Evolutionary conservation across 768 basidiomycete species (phyloP), one percentile per base, ranked within the genome.

Genomic region (Russula sp.): DNA sequence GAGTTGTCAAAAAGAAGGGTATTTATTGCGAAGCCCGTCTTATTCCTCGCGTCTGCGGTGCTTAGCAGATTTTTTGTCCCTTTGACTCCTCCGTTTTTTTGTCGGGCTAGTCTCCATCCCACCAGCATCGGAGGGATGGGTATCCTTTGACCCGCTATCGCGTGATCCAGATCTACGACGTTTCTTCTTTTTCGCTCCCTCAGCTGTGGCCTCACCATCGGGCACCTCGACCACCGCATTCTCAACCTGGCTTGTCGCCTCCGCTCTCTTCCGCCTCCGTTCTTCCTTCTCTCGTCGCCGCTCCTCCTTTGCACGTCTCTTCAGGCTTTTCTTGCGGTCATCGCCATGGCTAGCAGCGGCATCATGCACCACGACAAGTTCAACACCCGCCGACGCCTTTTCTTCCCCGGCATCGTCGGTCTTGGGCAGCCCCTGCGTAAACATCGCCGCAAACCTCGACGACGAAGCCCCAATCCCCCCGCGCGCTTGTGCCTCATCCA

Each of bases 201-300:
- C 59, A 43, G 42, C 49, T 11, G n/a, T 5, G 38, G 35, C 18
- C 41, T 38, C 54, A 18, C 35, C 60, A 4, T 29, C 38, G 7
- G 35, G 47, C 38, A 34, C 58, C 22, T 35, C 57, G 3, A 35
- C 63, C 13, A 8, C 22, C 25, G n/a, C 50, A n/a, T 11, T 14
- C 6, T 45, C 43, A 16, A 51, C 9, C 38, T 38, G 43, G 43
- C 41, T 41, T 16, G 50, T 65, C n/a, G 50, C 66, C n/a, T 66
- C 63, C 32, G 46, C 67, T 53, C 58, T 65, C 59, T 71, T 72
- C 20, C 62, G 69, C 61, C 70, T 75, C 58, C 68, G 70, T 66
- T 72, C 73, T 18, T 69, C 69, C 66, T 74, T 77, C 59, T 71
- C 73, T 56, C 58, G 64, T 52, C 66, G 63, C 58, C 67, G 66